Evolutionary conservation across 2,329 filamentous ascomycete species (phyloP).

Genomic region (Grosmannia clavigera): DNA sequence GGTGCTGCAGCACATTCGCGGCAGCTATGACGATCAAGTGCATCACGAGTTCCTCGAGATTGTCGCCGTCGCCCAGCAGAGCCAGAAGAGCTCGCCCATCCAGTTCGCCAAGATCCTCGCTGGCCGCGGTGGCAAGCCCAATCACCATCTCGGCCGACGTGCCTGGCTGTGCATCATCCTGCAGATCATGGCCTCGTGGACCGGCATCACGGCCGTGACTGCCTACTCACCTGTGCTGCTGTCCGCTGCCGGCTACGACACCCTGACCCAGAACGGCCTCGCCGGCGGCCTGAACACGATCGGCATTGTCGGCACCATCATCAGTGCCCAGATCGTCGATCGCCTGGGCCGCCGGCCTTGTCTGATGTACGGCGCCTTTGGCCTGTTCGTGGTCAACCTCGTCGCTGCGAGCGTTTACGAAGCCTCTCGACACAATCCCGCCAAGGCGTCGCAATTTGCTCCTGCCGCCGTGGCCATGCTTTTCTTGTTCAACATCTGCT

Average conservation of each 20-base stretch:
- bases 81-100: constrained; percentile 23
- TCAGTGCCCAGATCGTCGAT: constrained; percentile 38
- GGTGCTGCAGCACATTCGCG: constrained; percentile 19
- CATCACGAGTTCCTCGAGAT: constrained; percentile 28
- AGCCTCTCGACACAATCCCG: constrained; percentile 21
- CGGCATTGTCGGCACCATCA: constrained; percentile 37
- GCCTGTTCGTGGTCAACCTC: constrained; percentile 25
- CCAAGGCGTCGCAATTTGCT: constrained; percentile 24
- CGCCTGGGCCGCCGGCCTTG: constrained; percentile 30
- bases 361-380: constrained; percentile 25
- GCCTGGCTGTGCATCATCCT: constrained; percentile 27
- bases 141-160: constrained; percentile 26
- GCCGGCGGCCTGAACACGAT: constrained; percentile 38
- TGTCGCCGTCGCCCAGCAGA: constrained; percentile 26
- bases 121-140: constrained; percentile 21
- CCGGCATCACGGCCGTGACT: constrained; percentile 29
- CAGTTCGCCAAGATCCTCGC: constrained; percentile 25
- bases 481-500: constrained; percentile 37
- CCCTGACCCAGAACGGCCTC: constrained; percentile 31
- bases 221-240: constrained; percentile 24
- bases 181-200: constrained; percentile 31
- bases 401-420: constrained; percentile 31
- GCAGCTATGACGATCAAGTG: constrained; percentile 21
- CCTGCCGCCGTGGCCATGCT: constrained; percentile 34
- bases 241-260: constrained; percentile 21